Evolutionary conservation across 2,329 filamentous ascomycete species (phyloP), one percentile per base, ranked within the genome.

Genomic region (Talaromyces sp.): DNA sequence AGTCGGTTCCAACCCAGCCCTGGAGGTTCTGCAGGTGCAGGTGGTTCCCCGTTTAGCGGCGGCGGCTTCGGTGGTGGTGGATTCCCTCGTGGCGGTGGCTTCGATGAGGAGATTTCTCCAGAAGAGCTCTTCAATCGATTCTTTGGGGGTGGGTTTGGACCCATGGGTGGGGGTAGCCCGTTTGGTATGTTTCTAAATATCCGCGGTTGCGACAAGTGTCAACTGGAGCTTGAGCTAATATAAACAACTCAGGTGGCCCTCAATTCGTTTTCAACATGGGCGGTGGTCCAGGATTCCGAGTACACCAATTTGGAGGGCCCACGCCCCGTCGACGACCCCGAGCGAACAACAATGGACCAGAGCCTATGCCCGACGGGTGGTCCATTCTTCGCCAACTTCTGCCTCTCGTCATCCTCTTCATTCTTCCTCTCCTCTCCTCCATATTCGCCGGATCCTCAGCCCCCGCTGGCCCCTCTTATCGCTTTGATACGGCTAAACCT

Each of bases 51-150:
- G 11, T 80, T 80, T 61, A 67, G 74, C 52, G 75, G 75, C 59
- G 68, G 74, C 52, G 75, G 75, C 4, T 77, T 76, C 51, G 63
- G 70, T 14, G 70, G 71, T 19, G 82, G 81, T 37, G 82, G 81
- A 35, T 77, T 77, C 62, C 74, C 75, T 9, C 69, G 73, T 24
- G 65, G 69, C 9, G 61, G 63, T 49, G 80, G 87, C 80, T 96
- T 89, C 75, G 90, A 94, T 50, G 91, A 94, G 55, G 93, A 97
- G 70, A 90, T 99, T 64, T 96, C 89, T 49, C 92, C 94, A 0
- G 94, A 99, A 74, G 94, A 99, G 74, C 84, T 99, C 80, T 99
- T 99, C 77, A 87, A 93, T 70, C 86, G 93, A 58, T 99, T 99
- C 82, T 99, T 99, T 78, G 90, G 90, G 43, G 91, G 89, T 37